Percentiles rank a stretch among this genome's conserved stretches.
These are phyloP conservation scores for Pyrenochaeta sp. DNA, from an alignment of 2,329 filamentous ascomycete species.

Conservation along the genomic window DNA sequence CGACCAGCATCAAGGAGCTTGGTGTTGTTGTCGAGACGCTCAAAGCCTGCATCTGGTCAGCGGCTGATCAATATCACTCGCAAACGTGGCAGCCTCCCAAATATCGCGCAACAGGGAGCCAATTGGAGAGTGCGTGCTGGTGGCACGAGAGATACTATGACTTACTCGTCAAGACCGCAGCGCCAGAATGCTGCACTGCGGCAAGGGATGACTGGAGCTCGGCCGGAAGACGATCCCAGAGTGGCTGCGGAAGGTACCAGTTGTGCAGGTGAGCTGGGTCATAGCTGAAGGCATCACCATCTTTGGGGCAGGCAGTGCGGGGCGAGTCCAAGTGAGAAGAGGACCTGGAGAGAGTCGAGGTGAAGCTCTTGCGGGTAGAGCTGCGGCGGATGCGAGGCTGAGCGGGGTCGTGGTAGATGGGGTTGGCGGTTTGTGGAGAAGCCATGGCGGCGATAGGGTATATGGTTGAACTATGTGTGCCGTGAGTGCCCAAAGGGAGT, in stretches of 20 bases:
- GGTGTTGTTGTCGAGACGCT: slow-evolving; percentile 41
- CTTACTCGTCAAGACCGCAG: slow-evolving; percentile 55
- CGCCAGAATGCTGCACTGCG: slow-evolving; percentile 54
- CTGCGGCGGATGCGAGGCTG: slow-evolving; percentile 30
- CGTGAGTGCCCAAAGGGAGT: slow-evolving; percentile 11
- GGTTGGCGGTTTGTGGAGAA: slow-evolving; percentile 24
- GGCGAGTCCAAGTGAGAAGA: slow-evolving; percentile 35
- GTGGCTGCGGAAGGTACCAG: slow-evolving; percentile 50
- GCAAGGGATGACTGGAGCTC: slow-evolving; percentile 44
- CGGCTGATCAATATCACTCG: slow-evolving; percentile 8
- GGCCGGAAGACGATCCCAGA: slow-evolving; percentile 49
- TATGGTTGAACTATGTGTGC: slow-evolving; percentile 2
- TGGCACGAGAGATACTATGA: slow-evolving; percentile 9
- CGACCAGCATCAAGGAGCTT: slow-evolving; percentile 18
- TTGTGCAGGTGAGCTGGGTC: slow-evolving; percentile 45
- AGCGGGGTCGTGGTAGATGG: slow-evolving; percentile 30
- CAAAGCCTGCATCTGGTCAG: slow-evolving; percentile 36
- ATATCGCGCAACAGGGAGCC: slow-evolving; percentile 12
- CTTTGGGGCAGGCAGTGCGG: slow-evolving; percentile 43
- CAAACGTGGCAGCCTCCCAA: slow-evolving; percentile 7
- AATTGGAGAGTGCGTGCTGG: slow-evolving; percentile 2
- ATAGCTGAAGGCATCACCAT: slow-evolving; percentile 50
- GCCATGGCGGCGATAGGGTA: slow-evolving; percentile 27
- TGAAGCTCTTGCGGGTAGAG: slow-evolving; percentile 39
- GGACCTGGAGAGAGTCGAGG: slow-evolving; percentile 27